Evolutionary conservation across 257 asterid genomes (phyloP).

Genomic region (Handroanthus guayacan): DNA sequence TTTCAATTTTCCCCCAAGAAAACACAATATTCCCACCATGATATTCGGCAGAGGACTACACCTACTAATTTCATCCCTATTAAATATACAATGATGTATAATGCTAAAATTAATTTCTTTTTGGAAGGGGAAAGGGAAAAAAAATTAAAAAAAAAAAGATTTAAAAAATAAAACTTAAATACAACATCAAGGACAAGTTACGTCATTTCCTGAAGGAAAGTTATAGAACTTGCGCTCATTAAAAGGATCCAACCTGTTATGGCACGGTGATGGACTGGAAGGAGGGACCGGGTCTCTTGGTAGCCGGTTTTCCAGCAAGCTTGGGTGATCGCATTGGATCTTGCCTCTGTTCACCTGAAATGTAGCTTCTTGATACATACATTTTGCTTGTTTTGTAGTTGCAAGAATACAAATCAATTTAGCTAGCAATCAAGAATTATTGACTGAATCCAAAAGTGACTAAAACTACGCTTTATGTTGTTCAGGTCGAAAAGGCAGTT

Average conservation of each 20-base stretch:
- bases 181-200: slow-evolving; percentile 53
- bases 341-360: too few relatives aligned
- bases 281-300: slow-evolving; percentile 82
- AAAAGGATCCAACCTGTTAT: slow-evolving; percentile 54
- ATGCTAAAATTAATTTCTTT: background rate
- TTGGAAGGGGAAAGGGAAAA: background rate
- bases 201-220: slow-evolving; percentile 22
- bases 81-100: background rate
- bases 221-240: slow-evolving; percentile 32
- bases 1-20: too few relatives aligned
- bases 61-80: background rate
- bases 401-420: background rate
- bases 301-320: slow-evolving; percentile 46
- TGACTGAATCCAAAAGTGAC: background rate
- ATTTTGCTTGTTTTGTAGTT: background rate
- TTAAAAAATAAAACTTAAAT: background rate
- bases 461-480: slow-evolving; percentile 9
- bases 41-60: background rate
- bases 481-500: slow-evolving; percentile 69
- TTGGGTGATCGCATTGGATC: too few relatives aligned
- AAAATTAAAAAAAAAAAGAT: background rate
- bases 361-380: too few relatives aligned
- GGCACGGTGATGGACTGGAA: slow-evolving; percentile 70
- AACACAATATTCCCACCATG: background rate
- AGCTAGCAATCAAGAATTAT: background rate